Percentiles rank a stretch among this genome's conserved stretches.
Conservation (phyloP, 2,329 filamentous ascomycete genomes). For the Calonectria multiphialidica region DNA sequence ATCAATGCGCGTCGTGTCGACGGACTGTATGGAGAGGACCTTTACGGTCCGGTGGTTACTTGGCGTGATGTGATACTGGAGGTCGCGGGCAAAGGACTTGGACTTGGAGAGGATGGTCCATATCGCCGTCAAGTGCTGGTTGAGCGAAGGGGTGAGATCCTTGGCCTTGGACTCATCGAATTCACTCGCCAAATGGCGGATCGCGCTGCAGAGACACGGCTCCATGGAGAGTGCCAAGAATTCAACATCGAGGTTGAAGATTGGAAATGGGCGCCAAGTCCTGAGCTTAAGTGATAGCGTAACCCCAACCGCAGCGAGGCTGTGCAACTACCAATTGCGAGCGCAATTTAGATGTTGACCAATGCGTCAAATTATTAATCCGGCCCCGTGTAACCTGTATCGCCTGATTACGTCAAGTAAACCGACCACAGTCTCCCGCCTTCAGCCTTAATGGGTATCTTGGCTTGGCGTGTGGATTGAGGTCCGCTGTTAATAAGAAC, state of each 20-base stretch:
- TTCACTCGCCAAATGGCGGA: conserved; percentile 36
- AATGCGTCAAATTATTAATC: conserved; percentile 4
- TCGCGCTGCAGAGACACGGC: conserved; percentile 40
- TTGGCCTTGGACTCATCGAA: conserved; percentile 39
- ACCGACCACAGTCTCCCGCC: neutral
- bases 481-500: no score
- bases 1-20: conserved; percentile 31
- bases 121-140: conserved; percentile 41
- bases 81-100: conserved; percentile 43
- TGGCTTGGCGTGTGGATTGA: no score
- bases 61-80: conserved; percentile 46
- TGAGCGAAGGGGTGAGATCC: conserved; percentile 39
- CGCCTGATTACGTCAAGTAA: neutral
- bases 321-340: neutral
- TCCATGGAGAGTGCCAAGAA: conserved; percentile 13
- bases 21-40: conserved; percentile 37
- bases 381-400: neutral
- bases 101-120: conserved; percentile 44
- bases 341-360: neutral
- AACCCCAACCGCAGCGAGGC: neutral
- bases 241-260: neutral
- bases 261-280: conserved; percentile 2
- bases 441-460: neutral
- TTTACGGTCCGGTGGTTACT: conserved; percentile 48
- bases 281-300: conserved; percentile 3